Percentiles rank a stretch among this genome's conserved stretches.
Evolutionary conservation across 2,329 filamentous ascomycete species (phyloP).

Genomic region (Aaosphaeria arxii): DNA sequence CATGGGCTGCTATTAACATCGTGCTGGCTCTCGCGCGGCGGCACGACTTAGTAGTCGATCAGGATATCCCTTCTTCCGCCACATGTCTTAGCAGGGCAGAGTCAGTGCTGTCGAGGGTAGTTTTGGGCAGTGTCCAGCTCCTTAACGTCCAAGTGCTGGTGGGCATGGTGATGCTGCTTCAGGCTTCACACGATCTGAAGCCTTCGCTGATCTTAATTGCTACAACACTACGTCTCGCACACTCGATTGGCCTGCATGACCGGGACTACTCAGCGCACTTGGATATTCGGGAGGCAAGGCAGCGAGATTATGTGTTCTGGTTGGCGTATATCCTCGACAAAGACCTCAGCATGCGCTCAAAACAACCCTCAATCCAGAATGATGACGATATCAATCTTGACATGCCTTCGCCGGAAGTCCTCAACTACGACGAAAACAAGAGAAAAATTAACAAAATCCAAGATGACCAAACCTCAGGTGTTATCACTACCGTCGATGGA

Average conservation of each 20-base stretch:
- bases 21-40: conserved; percentile 25
- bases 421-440: conserved; percentile 5
- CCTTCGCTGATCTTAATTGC: conserved; percentile 24
- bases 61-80: conserved; percentile 6
- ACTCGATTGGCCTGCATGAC: conserved; percentile 17
- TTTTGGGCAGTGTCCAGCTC: conserved; percentile 19
- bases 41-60: conserved; percentile 6
- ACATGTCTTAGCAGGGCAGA: conserved; percentile 23
- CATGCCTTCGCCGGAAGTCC: conserved; percentile 10
- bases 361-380: conserved; percentile 19
- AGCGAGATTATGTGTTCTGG: conserved; percentile 28
- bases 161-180: conserved; percentile 26
- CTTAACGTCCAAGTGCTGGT: conserved; percentile 30
- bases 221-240: conserved; percentile 20
- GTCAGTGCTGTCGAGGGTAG: conserved; percentile 22
- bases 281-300: conserved; percentile 10
- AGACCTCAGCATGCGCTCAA: conserved; percentile 22
- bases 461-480: conserved; percentile 3
- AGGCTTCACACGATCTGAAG: conserved; percentile 20
- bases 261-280: conserved; percentile 11
- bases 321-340: conserved; percentile 28
- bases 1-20: conserved; percentile 30
- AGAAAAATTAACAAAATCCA: conserved; percentile 2
- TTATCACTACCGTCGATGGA: conserved; percentile 14
- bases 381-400: conserved; percentile 22